A percentile compares a stretch with the other conserved stretches of the same genome.
phyloP scores from a whole-genome alignment of 2,329 filamentous ascomycete genomes.

The Ascocoryne sarcoides region DNA sequence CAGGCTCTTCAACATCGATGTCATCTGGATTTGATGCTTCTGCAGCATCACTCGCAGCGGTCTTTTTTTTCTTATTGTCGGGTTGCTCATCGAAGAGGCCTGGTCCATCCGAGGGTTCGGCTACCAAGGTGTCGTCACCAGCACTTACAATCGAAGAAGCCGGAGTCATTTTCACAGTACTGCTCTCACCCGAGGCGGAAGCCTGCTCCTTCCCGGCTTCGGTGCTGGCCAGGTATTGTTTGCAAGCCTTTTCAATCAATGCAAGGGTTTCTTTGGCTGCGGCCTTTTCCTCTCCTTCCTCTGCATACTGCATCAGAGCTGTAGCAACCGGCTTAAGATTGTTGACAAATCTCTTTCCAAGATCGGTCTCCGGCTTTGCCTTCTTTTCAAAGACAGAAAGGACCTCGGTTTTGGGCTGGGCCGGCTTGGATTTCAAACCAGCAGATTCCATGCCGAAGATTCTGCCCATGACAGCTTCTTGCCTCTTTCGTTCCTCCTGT shows the following conservation, averaged over 20 bases:
- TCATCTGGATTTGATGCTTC: constrained; percentile 28
- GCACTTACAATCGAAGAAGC: constrained; percentile 13
- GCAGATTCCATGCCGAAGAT: constrained; percentile 43
- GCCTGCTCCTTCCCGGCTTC: constrained; percentile 5
- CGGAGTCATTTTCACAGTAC: constrained; percentile 15
- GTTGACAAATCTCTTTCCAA: constrained; percentile 30
- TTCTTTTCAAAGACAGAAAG: no score
- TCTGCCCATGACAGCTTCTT: constrained; percentile 43
- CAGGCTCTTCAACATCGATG: constrained; percentile 26
- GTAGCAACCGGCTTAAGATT: constrained; percentile 31
- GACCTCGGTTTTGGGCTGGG: not conserved
- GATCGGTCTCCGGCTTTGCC: constrained; percentile 21
- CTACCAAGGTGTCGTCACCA: constrained; percentile 7
- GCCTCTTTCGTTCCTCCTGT: constrained; percentile 44
- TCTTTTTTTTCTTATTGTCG: constrained; percentile 10
- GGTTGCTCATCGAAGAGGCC: constrained; percentile 22
- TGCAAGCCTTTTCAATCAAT: constrained; percentile 41
- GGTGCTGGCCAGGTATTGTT: constrained; percentile 35
- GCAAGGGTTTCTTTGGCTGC: constrained; percentile 39
- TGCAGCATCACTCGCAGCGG: constrained; percentile 5
- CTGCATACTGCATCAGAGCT: constrained; percentile 35
- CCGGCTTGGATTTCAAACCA: constrained; percentile 4
- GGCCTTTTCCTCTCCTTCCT: constrained; percentile 28
- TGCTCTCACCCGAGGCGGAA: constrained; percentile 10
- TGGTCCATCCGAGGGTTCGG: constrained; percentile 7